These are phyloP conservation scores for Suillus clintonianus DNA, from an alignment of 768 basidiomycete genomes.

Conservation along the genomic window DNA sequence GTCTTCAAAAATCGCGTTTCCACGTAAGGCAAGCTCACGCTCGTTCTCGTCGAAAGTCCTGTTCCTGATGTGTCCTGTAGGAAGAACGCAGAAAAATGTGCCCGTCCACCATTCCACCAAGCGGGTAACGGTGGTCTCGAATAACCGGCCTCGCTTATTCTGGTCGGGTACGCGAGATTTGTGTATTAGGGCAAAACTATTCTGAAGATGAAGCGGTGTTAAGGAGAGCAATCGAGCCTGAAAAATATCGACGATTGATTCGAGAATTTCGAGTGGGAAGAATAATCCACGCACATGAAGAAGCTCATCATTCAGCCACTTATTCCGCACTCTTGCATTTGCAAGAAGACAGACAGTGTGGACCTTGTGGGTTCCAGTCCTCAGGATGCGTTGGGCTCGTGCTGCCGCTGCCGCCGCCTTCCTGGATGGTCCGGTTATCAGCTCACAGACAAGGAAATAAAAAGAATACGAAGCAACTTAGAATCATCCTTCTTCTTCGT, in stretches of 20 bases:
- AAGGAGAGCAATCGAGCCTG: slow-evolving; percentile 90
- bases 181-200: slow-evolving; percentile 79
- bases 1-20: slow-evolving; percentile 35
- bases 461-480: slow-evolving; percentile 41
- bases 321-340: slow-evolving; percentile 75
- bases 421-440: slow-evolving; percentile 40
- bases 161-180: slow-evolving; percentile 80
- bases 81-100: slow-evolving; percentile 64
- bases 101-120: slow-evolving; percentile 86
- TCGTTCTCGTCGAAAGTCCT: slow-evolving; percentile 78
- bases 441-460: neutral
- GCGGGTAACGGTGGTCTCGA: slow-evolving; percentile 75
- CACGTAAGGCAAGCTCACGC: slow-evolving; percentile 30
- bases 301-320: slow-evolving; percentile 79
- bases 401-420: slow-evolving; percentile 42
- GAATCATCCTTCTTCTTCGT: slow-evolving; percentile 38
- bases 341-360: slow-evolving; percentile 83
- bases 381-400: slow-evolving; percentile 67
- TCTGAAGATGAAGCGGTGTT: slow-evolving; percentile 78
- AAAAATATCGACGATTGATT: slow-evolving; percentile 11
- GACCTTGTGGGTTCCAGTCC: slow-evolving; percentile 85
- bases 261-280: neutral
- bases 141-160: slow-evolving; percentile 80
- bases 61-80: slow-evolving; percentile 69
- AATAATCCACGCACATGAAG: slow-evolving; percentile 63